phyloP scores from a whole-genome alignment of 2,329 filamentous ascomycete species.

The Penicillium fuscoglaucum region DNA sequence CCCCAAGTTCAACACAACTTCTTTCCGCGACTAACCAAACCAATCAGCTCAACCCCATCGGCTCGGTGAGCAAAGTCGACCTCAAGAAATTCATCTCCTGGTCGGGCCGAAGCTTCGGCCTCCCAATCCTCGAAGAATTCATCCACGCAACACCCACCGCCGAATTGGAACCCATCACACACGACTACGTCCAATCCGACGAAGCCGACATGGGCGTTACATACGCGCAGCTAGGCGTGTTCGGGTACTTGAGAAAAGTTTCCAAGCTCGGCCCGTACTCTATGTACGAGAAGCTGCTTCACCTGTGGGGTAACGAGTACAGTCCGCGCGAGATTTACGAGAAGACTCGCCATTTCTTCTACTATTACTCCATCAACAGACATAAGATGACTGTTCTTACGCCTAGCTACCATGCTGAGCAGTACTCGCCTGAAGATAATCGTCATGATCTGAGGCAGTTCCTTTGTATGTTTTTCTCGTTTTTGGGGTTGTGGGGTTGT shows the following conservation, averaged over 20 bases:
- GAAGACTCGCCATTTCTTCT: slow-evolving; percentile 48
- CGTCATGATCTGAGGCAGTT: slow-evolving; percentile 60
- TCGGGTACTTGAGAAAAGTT: slow-evolving; percentile 57
- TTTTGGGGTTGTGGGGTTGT: neutral
- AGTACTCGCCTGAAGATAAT: slow-evolving; percentile 59
- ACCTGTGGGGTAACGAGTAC: slow-evolving; percentile 48
- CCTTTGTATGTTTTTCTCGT: slow-evolving; percentile 39
- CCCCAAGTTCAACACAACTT: neutral
- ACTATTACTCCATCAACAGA: slow-evolving; percentile 61
- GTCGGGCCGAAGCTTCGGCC: slow-evolving; percentile 57
- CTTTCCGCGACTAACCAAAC: neutral
- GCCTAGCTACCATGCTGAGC: slow-evolving; percentile 55
- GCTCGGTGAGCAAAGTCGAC: slow-evolving; percentile 64
- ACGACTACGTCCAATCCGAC: slow-evolving; percentile 8
- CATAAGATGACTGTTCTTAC: slow-evolving; percentile 66
- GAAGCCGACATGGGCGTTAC: slow-evolving; percentile 54
- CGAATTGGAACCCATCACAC: slow-evolving; percentile 65
- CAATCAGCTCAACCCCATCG: slow-evolving; percentile 38
- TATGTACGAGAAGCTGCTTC: slow-evolving; percentile 55
- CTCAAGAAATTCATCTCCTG: slow-evolving; percentile 71
- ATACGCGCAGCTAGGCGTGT: slow-evolving; percentile 55
- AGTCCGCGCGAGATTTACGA: slow-evolving; percentile 48
- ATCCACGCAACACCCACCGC: slow-evolving; percentile 63
- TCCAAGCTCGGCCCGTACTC: slow-evolving; percentile 56
- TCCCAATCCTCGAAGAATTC: slow-evolving; percentile 68